These are phyloP conservation scores for Aspergillus sclerotioniger DNA, from an alignment of 495 filamentous ascomycete genomes.

Conservation along the genomic window DNA sequence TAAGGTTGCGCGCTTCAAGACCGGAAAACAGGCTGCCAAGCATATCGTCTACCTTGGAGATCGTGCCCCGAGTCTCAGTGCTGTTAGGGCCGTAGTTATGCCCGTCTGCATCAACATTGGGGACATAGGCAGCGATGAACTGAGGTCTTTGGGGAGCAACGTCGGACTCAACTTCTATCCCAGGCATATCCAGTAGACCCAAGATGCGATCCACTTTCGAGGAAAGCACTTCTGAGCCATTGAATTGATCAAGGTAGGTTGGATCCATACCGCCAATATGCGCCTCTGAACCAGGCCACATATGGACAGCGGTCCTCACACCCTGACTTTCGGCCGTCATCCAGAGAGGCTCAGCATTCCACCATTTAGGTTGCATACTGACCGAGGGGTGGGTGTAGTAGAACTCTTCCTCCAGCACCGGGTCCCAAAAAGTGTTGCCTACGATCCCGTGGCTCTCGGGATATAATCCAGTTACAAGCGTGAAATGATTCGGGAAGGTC, in stretches of 20 bases:
- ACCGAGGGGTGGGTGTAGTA: constrained; percentile 73
- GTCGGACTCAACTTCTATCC: constrained; percentile 49
- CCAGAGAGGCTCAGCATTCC: constrained; percentile 92
- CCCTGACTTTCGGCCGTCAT: constrained; percentile 79
- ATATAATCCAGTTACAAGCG: constrained; percentile 86
- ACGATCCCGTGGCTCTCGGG: constrained; percentile 93
- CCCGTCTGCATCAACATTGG: constrained; percentile 81
- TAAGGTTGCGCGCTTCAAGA: constrained; percentile 77
- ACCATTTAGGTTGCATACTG: constrained; percentile 85
- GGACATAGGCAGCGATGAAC: constrained; percentile 91
- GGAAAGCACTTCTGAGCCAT: constrained; percentile 67
- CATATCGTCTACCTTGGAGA: constrained; percentile 74
- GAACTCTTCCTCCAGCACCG: constrained; percentile 71
- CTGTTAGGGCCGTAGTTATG: constrained; percentile 92
- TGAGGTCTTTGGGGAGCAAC: constrained; percentile 61
- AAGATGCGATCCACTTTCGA: constrained; percentile 77
- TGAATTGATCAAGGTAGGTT: constrained; percentile 77
- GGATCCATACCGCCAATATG: constrained; percentile 64
- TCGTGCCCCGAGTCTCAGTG: constrained; percentile 76
- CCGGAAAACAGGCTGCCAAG: constrained; percentile 72
- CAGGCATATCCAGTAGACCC: constrained; percentile 77
- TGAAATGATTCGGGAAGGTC: constrained; percentile 98
- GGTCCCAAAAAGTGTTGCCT: constrained; percentile 93
- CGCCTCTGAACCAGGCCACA: constrained; percentile 97
- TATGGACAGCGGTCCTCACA: constrained; percentile 79